These are phyloP conservation scores for Puccinia triticina DNA, from an alignment of 1,284 basidiomycete genomes.

Conservation along the genomic window DNA sequence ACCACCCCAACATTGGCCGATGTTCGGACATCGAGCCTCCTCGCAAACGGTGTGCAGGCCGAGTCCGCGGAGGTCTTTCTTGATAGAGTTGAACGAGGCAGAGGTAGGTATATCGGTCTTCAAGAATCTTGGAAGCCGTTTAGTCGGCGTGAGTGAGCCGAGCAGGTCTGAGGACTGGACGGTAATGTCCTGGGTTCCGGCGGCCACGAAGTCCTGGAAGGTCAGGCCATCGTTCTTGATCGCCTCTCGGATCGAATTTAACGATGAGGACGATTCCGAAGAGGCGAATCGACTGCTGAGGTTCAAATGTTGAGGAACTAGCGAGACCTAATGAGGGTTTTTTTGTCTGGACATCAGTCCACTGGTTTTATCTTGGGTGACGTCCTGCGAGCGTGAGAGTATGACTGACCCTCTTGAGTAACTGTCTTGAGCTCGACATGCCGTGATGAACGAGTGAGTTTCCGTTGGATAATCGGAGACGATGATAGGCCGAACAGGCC, in stretches of 20 bases:
- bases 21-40: conserved; percentile 98
- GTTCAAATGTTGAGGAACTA: neutral
- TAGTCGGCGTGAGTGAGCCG: conserved; percentile 17
- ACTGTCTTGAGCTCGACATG: neutral
- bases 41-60: conserved; percentile 95
- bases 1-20: conserved; percentile 99
- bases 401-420: neutral
- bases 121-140: conserved; percentile 81
- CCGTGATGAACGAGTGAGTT: neutral
- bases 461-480: neutral
- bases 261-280: conserved; percentile 14
- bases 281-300: conserved; percentile 24
- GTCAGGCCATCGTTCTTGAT: conserved; percentile 41
- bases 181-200: neutral
- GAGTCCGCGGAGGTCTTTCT: conserved; percentile 89
- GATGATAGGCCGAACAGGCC: too few relatives aligned
- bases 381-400: neutral
- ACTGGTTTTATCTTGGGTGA: neutral
- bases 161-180: neutral
- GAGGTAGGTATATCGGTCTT: conserved; percentile 84
- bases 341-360: neutral
- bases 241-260: conserved; percentile 6
- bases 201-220: conserved; percentile 42
- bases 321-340: neutral
- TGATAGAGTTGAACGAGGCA: conserved; percentile 84